These are phyloP conservation scores for Diophrys appendiculata DNA, from an alignment of 73 alveolate species.

Conservation along the genomic window DNA sequence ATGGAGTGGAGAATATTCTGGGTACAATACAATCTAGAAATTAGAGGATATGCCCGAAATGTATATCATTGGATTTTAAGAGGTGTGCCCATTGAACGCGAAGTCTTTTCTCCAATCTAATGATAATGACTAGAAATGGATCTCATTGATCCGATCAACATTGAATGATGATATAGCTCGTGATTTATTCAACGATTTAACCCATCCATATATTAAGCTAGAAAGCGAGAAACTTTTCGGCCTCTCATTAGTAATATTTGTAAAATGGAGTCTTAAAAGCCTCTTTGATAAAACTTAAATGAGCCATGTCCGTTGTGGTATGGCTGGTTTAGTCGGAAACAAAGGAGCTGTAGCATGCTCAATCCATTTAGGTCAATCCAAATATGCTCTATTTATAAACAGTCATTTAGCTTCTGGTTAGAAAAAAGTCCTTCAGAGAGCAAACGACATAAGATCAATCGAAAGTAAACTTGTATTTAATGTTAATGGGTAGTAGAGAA, in stretches of 20 bases:
- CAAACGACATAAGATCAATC: slow-evolving; percentile 21
- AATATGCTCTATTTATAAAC: slow-evolving; percentile 16
- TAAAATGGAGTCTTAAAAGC: slow-evolving; percentile 8
- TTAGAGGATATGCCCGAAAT: not conserved
- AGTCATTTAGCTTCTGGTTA: slow-evolving; percentile 52
- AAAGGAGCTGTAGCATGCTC: slow-evolving; percentile 62
- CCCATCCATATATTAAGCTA: slow-evolving; percentile 20
- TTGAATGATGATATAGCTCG: slow-evolving; percentile 16
- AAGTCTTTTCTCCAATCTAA: too few species aligned
- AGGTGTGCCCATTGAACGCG: slow-evolving; percentile 38
- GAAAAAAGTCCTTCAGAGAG: slow-evolving; percentile 31
- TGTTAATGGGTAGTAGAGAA: slow-evolving; percentile 19
- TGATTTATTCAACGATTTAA: slow-evolving; percentile 35
- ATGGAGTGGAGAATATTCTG: too few species aligned
- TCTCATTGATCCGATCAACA: slow-evolving; percentile 28
- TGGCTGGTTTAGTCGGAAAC: slow-evolving; percentile 60
- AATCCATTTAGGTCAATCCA: slow-evolving; percentile 36
- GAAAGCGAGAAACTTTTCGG: slow-evolving; percentile 33
- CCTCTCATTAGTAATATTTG: slow-evolving; percentile 14
- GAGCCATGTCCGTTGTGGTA: slow-evolving; percentile 15
- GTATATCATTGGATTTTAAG: slow-evolving; percentile 26
- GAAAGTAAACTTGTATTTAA: slow-evolving; percentile 21
- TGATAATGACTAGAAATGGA: too few species aligned
- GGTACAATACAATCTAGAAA: too few species aligned
- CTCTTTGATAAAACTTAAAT: not conserved